A percentile compares a stretch with the other conserved stretches of the same genome.
These are phyloP conservation scores for Aspergillus pseudoviridinutans DNA, from an alignment of 2,329 filamentous ascomycete species.

Conservation along the genomic window DNA sequence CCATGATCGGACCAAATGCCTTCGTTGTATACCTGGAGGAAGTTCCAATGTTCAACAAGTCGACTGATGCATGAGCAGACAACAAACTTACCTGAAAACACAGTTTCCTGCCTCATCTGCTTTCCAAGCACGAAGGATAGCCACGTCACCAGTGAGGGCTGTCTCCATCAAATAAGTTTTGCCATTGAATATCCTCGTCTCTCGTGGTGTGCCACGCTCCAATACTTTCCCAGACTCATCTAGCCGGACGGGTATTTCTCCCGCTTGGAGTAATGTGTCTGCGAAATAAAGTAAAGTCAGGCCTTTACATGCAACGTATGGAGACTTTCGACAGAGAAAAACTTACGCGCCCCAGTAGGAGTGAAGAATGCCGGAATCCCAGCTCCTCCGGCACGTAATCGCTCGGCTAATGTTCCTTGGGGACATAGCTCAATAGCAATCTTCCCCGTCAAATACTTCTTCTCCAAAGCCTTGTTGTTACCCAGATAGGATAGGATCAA, in stretches of 20 bases:
- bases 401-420: constrained; percentile 52
- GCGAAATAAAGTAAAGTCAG: background rate
- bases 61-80: constrained; percentile 24
- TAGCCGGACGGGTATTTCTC: constrained; percentile 64
- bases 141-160: constrained; percentile 70
- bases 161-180: constrained; percentile 74
- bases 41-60: constrained; percentile 1
- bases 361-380: constrained; percentile 81
- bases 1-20: constrained; percentile 72
- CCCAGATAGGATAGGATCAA: constrained; percentile 74
- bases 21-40: constrained; percentile 62
- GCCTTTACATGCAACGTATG: background rate
- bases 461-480: constrained; percentile 71
- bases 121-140: constrained; percentile 72
- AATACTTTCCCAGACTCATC: constrained; percentile 79
- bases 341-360: constrained; percentile 64
- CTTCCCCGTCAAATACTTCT: constrained; percentile 69
- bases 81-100: constrained; percentile 60
- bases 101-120: constrained; percentile 75
- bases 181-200: constrained; percentile 69
- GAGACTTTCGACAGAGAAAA: background rate
- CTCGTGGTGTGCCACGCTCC: constrained; percentile 62
- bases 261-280: constrained; percentile 38
- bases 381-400: constrained; percentile 67
- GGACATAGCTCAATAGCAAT: constrained; percentile 73